Conservation (phyloP, 345 rosid species). For the Hypericum perforatum region DNA sequence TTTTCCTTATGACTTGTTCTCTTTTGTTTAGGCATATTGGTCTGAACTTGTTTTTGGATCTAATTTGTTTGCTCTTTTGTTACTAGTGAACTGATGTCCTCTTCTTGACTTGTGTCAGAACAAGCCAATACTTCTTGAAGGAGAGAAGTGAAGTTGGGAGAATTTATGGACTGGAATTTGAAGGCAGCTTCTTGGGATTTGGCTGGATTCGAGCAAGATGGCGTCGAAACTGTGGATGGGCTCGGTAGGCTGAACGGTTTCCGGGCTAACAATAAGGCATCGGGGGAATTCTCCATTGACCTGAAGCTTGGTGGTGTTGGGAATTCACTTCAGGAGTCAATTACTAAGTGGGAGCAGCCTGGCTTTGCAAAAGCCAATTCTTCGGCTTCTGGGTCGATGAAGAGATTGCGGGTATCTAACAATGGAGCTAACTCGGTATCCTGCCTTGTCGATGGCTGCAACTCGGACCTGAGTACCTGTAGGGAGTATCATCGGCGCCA, state of each 20-base stretch:
- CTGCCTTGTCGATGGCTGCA: constrained; percentile 75
- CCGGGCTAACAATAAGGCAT: constrained; percentile 16
- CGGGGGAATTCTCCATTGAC: constrained; percentile 57
- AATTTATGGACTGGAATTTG: constrained; percentile 70
- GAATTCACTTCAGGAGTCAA: constrained; percentile 28
- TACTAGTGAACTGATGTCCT: too few relatives aligned
- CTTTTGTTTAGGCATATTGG: too few relatives aligned
- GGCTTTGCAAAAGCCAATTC: constrained; percentile 24
- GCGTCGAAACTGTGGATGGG: constrained; percentile 27
- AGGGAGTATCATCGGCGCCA: constrained; percentile 81
- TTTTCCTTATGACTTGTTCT: too few relatives aligned
- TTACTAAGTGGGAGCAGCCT: constrained; percentile 36
- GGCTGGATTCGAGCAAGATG: constrained; percentile 42
- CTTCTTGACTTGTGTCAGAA: too few relatives aligned
- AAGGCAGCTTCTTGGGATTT: constrained; percentile 48
- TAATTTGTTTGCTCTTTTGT: too few relatives aligned
- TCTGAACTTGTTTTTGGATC: too few relatives aligned
- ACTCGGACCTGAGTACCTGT: constrained; percentile 54
- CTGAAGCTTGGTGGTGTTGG: constrained; percentile 62
- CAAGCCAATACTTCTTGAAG: too few relatives aligned
- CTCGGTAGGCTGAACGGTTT: constrained; percentile 32
- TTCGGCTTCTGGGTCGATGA: constrained; percentile 31
- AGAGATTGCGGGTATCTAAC: constrained; percentile 44
- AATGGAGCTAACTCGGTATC: constrained; percentile 35
- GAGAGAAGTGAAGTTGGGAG: constrained; percentile 7